Conservation (phyloP, 2,329 filamentous ascomycete genomes). For the Colletotrichum nymphaeae region DNA sequence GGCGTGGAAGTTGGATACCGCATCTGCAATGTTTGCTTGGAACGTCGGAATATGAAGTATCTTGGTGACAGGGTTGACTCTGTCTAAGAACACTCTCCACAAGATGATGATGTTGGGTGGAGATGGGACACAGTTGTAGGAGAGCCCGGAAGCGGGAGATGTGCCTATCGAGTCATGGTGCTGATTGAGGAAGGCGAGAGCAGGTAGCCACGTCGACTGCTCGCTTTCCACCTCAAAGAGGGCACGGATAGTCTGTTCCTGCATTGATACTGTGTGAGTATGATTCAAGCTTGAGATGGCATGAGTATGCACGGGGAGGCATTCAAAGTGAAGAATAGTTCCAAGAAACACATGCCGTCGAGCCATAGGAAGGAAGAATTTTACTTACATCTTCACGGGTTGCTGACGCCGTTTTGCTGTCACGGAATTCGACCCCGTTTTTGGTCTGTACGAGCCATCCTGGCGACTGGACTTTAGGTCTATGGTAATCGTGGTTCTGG, state of each 20-base stretch:
- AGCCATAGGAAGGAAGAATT: accelerated
- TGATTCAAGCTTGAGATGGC: too few relatives aligned
- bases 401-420: not conserved
- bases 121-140: slow-evolving; percentile 57
- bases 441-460: not conserved
- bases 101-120: slow-evolving; percentile 50
- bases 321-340: too few relatives aligned
- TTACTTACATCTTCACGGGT: slow-evolving; percentile 1
- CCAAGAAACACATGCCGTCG: not conserved
- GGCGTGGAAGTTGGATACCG: slow-evolving; percentile 62
- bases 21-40: slow-evolving; percentile 77
- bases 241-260: slow-evolving; percentile 68
- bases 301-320: too few relatives aligned
- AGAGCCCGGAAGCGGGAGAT: too few relatives aligned
- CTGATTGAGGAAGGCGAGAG: slow-evolving; percentile 55
- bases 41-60: slow-evolving; percentile 45
- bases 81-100: slow-evolving; percentile 47
- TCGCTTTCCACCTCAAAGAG: slow-evolving; percentile 62
- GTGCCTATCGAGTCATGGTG: not conserved
- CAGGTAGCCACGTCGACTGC: slow-evolving; percentile 59
- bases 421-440: slow-evolving; percentile 18
- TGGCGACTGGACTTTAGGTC: not conserved
- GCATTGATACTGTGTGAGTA: not conserved
- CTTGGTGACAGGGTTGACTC: slow-evolving; percentile 45
- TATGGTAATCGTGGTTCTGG: too few relatives aligned